These are phyloP conservation scores for Penicillium cosmopolitanum DNA, from an alignment of 495 filamentous ascomycete genomes.

Conservation along the genomic window DNA sequence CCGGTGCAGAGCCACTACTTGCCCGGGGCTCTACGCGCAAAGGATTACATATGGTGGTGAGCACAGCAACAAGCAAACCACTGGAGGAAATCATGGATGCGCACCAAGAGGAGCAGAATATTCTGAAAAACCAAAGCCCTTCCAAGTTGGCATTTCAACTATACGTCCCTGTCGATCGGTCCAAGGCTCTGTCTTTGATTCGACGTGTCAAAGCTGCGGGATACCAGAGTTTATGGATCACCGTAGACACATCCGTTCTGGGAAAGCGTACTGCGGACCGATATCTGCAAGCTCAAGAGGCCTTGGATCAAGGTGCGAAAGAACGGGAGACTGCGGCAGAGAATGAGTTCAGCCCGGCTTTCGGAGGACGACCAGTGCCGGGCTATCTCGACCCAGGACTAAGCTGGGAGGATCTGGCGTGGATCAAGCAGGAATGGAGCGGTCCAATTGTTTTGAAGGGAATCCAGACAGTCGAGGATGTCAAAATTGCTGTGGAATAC, in stretches of 20 bases:
- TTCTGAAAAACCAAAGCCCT: conserved; percentile 16
- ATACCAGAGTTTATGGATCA: conserved; percentile 27
- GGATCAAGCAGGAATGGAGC: conserved; percentile 24
- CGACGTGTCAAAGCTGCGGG: conserved; percentile 24
- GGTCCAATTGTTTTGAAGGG: conserved; percentile 24
- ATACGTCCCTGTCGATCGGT: conserved; percentile 22
- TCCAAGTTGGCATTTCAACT: conserved; percentile 24
- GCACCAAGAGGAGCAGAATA: conserved; percentile 17
- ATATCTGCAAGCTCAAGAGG: conserved; percentile 26
- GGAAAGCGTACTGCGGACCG: conserved; percentile 28
- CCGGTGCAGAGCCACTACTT: conserved; percentile 22
- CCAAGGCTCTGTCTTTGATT: conserved; percentile 19
- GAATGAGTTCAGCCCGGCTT: conserved; percentile 22
- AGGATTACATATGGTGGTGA: conserved; percentile 24
- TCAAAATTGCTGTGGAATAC: conserved; percentile 18
- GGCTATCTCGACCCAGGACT: conserved; percentile 23
- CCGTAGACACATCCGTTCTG: conserved; percentile 24
- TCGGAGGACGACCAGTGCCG: conserved; percentile 23
- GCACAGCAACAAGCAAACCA: conserved; percentile 23
- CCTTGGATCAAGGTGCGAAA: conserved; percentile 11
- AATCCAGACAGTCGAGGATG: conserved; percentile 21
- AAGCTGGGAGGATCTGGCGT: conserved; percentile 24
- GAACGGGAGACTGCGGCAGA: conserved; percentile 14
- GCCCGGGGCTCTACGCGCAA: conserved; percentile 23
- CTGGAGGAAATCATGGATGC: conserved; percentile 28